Evolutionary conservation across 345 rosid species (phyloP), one percentile per base, ranked within the genome.

Genomic region (Jatropha curcas): DNA sequence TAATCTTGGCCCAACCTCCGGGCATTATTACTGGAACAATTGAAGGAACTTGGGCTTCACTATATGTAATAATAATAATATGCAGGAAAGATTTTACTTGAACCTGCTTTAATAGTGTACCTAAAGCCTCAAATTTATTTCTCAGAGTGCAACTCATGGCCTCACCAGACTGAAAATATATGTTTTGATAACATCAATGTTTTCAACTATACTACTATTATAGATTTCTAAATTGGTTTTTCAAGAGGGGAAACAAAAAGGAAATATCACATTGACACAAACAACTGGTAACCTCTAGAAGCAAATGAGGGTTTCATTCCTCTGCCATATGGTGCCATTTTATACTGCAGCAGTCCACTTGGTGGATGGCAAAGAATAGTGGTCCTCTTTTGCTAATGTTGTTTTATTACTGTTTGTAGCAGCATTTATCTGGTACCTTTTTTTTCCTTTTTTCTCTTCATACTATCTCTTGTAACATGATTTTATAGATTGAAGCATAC

Each of bases 401-500:
- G 7, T 35, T 14, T 45, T 3, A 4, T 45, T 45, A 17, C 50
- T 45, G 50, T 14, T 45, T 45, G 19, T 45, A 45, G 50, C 50
- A 12, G 14, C 50, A 45, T 45, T 45, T 45, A 4, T 5, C 7
- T 35, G 7, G 39, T 5, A 3, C 39, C 39, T 35, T 5, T 35
- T 35, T n/a, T n/a, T n/a, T n/a, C n/a, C n/a, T n/a, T n/a, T n/a
- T n/a, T n/a, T n/a, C n/a, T n/a, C 55, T 63, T 10, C 50, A 64
- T 2, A 14, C 22, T 31, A 72, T 68, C 37, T 74, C 66, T 34
- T 45, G 19, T 73, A 27, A 35, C 43, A 41, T 74, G 60, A 14
- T 48, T 58, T 70, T 73, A 60, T 50, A 88, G 95, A 90, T 84
- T 76, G 98, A 90, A 77, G 84, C 83, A 2, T 88, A 82, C 87